These are phyloP conservation scores for Kuraishia cidri DNA, from an alignment of 805 yeast species.

Conservation along the genomic window DNA sequence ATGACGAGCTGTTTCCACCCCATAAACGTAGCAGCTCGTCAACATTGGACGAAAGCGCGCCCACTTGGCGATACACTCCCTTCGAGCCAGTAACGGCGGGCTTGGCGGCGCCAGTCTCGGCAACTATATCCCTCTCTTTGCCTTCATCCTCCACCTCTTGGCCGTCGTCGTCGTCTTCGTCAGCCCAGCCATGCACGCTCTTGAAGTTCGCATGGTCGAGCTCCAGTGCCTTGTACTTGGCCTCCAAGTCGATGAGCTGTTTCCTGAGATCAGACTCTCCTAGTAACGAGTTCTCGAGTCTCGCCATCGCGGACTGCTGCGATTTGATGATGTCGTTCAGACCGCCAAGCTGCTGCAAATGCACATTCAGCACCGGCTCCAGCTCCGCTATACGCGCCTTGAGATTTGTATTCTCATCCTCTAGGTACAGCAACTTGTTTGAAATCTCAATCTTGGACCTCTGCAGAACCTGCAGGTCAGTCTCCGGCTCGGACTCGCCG, in stretches of 20 bases:
- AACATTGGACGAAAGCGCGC: conserved; percentile 7
- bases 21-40: conserved; percentile 9
- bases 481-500: no score
- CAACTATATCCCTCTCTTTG: conserved; percentile 4
- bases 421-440: conserved; percentile 24
- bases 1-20: conserved; percentile 4
- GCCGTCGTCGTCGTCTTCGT: conserved; percentile 20
- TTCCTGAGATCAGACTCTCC: conserved; percentile 34
- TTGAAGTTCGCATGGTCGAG: conserved; percentile 33
- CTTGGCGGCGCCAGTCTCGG: conserved; percentile 1
- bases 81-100: not conserved
- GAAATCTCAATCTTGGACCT: conserved; percentile 10
- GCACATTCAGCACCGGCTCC: conserved; percentile 43
- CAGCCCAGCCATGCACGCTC: conserved; percentile 17
- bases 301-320: conserved; percentile 38
- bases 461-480: not conserved
- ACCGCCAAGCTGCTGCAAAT: conserved; percentile 39
- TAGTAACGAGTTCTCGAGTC: conserved; percentile 28
- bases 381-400: conserved; percentile 27
- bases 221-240: conserved; percentile 31
- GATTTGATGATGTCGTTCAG: conserved; percentile 45
- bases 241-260: conserved; percentile 37
- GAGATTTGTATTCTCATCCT: conserved; percentile 28
- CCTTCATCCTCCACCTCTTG: conserved; percentile 13
- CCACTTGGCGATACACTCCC: conserved; percentile 5